Percentiles rank a stretch among this genome's conserved stretches.
phyloP scores from a whole-genome alignment of 176 grass and related monocot genomes.

The Aegilops speltoides region DNA sequence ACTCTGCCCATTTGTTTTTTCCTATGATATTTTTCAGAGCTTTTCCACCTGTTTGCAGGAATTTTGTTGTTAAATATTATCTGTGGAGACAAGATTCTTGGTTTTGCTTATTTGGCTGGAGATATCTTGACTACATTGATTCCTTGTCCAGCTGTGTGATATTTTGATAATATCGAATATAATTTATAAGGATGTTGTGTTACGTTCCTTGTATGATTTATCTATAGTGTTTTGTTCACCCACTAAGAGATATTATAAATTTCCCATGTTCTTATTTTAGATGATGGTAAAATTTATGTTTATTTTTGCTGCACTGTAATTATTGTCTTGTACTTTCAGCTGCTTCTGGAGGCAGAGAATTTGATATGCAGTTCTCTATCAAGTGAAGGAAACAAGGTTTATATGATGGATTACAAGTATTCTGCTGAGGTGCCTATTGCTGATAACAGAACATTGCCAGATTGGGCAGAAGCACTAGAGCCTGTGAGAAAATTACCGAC shows the following conservation, averaged over 20 bases:
- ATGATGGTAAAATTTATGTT: background rate
- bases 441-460: slow-evolving; percentile 62
- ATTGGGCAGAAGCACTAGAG: slow-evolving; percentile 90
- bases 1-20: background rate
- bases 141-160: slow-evolving; percentile 3
- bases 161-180: background rate
- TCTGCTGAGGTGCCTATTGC: slow-evolving; percentile 44
- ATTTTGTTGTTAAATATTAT: slow-evolving; percentile 13
- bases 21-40: background rate
- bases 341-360: slow-evolving; percentile 83
- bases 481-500: slow-evolving; percentile 93
- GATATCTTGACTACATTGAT: background rate
- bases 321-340: slow-evolving; percentile 65
- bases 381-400: slow-evolving; percentile 59
- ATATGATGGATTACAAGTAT: slow-evolving; percentile 71
- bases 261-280: slow-evolving; percentile 9
- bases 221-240: background rate
- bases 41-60: background rate
- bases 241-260: background rate
- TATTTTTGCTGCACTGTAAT: slow-evolving; percentile 18
- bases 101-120: background rate
- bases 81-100: background rate
- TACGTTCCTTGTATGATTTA: background rate
- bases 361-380: slow-evolving; percentile 56
- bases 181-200: too few relatives aligned